Percentiles rank a stretch among this genome's conserved stretches.
phyloP scores from a whole-genome alignment of 805 yeast genomes.

The Ogataea wickerhamii region DNA sequence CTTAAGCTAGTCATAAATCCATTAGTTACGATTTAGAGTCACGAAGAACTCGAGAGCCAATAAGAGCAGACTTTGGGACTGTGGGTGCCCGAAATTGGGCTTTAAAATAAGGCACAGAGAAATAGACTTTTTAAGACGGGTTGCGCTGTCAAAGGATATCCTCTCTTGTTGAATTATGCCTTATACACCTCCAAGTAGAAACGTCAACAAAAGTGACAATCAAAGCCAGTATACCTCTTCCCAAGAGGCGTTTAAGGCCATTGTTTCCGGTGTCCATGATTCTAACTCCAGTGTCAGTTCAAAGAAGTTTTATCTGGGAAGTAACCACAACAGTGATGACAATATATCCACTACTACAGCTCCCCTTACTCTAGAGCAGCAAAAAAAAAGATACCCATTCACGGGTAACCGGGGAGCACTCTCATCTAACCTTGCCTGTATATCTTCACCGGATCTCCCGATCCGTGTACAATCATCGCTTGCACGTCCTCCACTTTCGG shows the following conservation, averaged over 20 bases:
- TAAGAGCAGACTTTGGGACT: no score
- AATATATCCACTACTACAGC: conserved; percentile 1
- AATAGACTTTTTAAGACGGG: no score
- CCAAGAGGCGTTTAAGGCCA: conserved; percentile 14
- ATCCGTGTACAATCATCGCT: background rate
- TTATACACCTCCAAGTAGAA: conserved; percentile 26
- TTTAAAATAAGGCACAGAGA: no score
- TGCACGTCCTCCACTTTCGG: conserved; percentile 1
- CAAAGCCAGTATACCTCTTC: background rate
- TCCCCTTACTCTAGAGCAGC: conserved; percentile 3
- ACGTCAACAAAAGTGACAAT: conserved; percentile 1
- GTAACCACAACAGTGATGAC: conserved; percentile 13
- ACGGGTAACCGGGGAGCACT: background rate
- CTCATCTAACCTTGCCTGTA: background rate
- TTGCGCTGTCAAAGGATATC: no score
- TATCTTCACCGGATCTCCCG: conserved; percentile 1
- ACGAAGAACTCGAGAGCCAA: no score
- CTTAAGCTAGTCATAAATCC: no score
- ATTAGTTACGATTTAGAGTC: no score
- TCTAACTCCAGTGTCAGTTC: conserved; percentile 11
- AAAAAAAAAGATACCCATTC: conserved; percentile 8
- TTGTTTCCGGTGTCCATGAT: conserved; percentile 11
- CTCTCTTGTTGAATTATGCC: conserved; percentile 17
- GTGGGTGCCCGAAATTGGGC: background rate
- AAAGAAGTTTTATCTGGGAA: conserved; percentile 11